A percentile compares a stretch with the other conserved stretches of the same genome.
These are phyloP conservation scores for Moesziomyces parantarcticus DNA, from an alignment of 1,284 basidiomycete genomes.

Conservation along the genomic window DNA sequence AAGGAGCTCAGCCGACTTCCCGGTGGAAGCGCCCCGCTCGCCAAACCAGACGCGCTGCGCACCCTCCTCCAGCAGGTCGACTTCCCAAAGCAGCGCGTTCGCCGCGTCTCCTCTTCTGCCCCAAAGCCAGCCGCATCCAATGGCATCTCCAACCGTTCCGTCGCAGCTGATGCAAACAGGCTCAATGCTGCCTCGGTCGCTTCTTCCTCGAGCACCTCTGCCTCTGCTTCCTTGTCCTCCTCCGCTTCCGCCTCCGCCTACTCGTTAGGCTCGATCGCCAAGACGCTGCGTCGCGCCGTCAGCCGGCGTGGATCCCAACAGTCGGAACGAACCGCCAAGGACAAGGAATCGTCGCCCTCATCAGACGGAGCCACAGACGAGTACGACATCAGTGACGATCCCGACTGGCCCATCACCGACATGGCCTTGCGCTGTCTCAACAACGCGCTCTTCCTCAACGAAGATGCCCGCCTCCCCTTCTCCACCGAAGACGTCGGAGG, in stretches of 20 bases:
- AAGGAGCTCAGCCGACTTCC: slow-evolving; percentile 56
- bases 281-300: slow-evolving; percentile 30
- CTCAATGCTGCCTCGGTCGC: no score
- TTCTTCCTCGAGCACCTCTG: slow-evolving; percentile 4
- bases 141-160: background rate
- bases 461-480: slow-evolving; percentile 39
- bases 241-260: slow-evolving; percentile 9
- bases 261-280: slow-evolving; percentile 27
- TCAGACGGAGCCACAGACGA: slow-evolving; percentile 29
- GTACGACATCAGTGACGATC: slow-evolving; percentile 17
- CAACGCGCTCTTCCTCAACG: slow-evolving; percentile 59
- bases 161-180: background rate
- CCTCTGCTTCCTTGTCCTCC: background rate
- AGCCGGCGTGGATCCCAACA: slow-evolving; percentile 16
- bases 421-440: slow-evolving; percentile 60
- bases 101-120: slow-evolving; percentile 1
- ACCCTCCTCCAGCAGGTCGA: slow-evolving; percentile 46
- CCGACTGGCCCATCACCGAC: slow-evolving; percentile 51
- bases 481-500: slow-evolving; percentile 45
- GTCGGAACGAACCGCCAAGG: slow-evolving; percentile 17
- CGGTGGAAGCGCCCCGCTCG: slow-evolving; percentile 46
- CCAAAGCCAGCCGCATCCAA: background rate
- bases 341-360: slow-evolving; percentile 10
- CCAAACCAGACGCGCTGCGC: slow-evolving; percentile 28
- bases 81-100: slow-evolving; percentile 38